These are phyloP conservation scores for Blastobotrys terrestris DNA, from an alignment of 805 yeast genomes.

Conservation along the genomic window DNA sequence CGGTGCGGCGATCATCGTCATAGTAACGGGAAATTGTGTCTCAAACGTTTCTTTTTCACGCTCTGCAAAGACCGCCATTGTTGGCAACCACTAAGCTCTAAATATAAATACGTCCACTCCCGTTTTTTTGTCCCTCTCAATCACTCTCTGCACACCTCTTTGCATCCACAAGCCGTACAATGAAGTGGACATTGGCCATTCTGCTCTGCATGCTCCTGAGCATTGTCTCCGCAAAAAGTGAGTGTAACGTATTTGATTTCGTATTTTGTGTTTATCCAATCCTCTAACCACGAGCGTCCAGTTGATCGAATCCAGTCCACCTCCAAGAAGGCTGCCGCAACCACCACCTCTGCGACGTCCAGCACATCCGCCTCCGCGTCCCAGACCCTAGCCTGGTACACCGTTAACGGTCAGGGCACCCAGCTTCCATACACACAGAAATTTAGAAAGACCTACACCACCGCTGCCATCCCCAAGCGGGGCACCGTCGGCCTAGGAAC, in stretches of 20 bases:
- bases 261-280: too few species aligned
- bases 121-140: neutral
- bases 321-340: conserved; percentile 5
- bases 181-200: neutral
- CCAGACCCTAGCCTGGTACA: conserved; percentile 20
- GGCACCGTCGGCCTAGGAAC: conserved; percentile 81
- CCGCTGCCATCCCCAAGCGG: conserved; percentile 43
- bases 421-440: conserved; percentile 39
- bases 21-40: neutral
- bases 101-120: neutral
- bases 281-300: too few species aligned
- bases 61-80: neutral
- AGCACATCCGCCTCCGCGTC: conserved; percentile 11
- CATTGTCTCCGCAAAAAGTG: neutral
- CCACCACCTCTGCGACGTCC: conserved; percentile 9
- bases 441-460: conserved; percentile 32
- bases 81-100: neutral
- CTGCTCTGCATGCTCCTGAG: neutral
- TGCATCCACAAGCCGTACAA: neutral
- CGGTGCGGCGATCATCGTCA: neutral
- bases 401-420: conserved; percentile 30
- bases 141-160: neutral
- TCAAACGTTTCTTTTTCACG: neutral
- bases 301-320: conserved; percentile 13
- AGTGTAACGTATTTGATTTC: neutral